Evolutionary conservation across 2,329 filamentous ascomycete genomes (phyloP), one percentile per base, ranked within the genome.

Genomic region (Epichloe sp.): DNA sequence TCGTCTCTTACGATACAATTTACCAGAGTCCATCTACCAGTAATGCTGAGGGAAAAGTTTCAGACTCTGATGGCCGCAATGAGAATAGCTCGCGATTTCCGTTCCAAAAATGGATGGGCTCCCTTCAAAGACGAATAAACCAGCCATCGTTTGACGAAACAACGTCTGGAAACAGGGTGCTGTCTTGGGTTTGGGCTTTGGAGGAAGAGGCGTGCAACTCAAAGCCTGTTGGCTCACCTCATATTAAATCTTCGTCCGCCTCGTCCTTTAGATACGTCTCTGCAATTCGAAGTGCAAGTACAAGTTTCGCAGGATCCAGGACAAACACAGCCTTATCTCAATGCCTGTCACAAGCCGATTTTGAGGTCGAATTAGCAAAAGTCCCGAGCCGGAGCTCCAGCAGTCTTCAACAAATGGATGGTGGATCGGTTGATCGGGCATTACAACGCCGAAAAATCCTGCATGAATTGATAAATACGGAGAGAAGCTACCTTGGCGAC

Each of bases 401-500:
- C 49, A 73, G 71, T 43, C 62, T 64, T n/a, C 57, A 63, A 5
- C 59, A 67, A 10, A 56, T 82, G 11, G 88, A 95, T 57, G 77
- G 83, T 52, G 81, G 76, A 34, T 82, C 85, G n/a, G 77, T 78
- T 42, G 78, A 82, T 57, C 80, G 90, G 49, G 80, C 88, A 2
- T 67, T 86, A 19, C 85, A 89, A 60, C 80, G 93, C 54, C 80
- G 88, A 14, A 82, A 83, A 55, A 82, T 95, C 40, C 68, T 97
- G 37, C 86, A 93, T 62, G 93, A 97, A 68, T 72, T 97, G 48
- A 80, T 96, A 54, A 78, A 71, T 52, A 95, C 90, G 0, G 93
- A 97, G 65, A 86, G 93, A 63, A 81, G 84, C 60, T 97, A 97
- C 63, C 83, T 97, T 59, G 80, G 83, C 15, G 91, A 95, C 60